Base-by-base conservation (phyloP, 768 basidiomycete species). In the Crepidotus variabilis region DNA sequence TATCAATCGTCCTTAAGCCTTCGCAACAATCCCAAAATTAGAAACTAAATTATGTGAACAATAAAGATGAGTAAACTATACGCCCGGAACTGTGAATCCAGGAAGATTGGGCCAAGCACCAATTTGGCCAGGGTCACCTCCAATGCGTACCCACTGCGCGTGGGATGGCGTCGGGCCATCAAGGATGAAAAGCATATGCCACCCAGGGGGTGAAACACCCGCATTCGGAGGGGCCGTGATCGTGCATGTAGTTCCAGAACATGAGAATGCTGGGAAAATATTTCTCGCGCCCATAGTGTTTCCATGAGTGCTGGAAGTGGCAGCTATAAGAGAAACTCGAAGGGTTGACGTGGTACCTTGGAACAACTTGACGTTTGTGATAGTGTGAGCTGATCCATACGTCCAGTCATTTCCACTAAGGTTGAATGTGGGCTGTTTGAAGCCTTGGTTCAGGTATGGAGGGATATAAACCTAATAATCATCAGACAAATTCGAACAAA, bases 111-210 rank as follows among this genome's bases (percentile, higher is more conserved):
- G 90, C 90, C 90, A 92, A 60, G 87, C 83, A 0, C 90, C 90
- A 10, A 92, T 67, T 52, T 73, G 21, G 0, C 75, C 78, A 0
- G 89, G 90, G 65, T 92, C 91, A 0, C 87, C 88, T 18, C 90
- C 90, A 51, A 92, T 87, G 23, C 89, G 82, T 11, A 93, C 81
- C 84, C 87, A 90, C 10, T 75, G 69, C 16, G 88, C 87, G 60
- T 84, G 80, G 22, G 87, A 90, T 2, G 91, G 90, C 2, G 88
- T 90, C 24, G 88, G 85, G 1, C 88, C 88, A 52, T 91, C 89
- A 24, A 92, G 73, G 47, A 92, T 75, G 65, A 87, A 92, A 9
- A 92, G 64, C 66, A 88, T 86, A 55, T 85, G 82, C 85, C 90
- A 92, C 4, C 84, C 87, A 0, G 90, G 90, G 8, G 89, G 89